Evolutionary conservation across 305 asterid genomes (phyloP).

Genomic region (Solanum hybrid): DNA sequence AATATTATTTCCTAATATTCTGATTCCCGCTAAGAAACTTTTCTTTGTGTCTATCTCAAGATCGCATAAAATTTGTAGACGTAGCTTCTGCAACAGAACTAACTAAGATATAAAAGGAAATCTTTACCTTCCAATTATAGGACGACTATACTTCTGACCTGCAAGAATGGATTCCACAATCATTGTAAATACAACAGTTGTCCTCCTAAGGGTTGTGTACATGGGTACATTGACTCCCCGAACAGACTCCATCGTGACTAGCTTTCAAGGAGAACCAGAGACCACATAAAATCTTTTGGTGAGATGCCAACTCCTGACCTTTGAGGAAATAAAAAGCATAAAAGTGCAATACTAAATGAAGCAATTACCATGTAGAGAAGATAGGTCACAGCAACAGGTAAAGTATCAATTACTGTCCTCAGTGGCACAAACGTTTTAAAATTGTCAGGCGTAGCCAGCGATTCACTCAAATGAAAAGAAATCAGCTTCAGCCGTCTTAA

Average conservation of each 20-base stretch:
- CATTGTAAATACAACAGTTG: conserved; percentile 84
- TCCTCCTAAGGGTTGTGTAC: conserved; percentile 93
- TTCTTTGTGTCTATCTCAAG: not conserved
- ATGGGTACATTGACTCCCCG: conserved; percentile 89
- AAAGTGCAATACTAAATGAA: not conserved
- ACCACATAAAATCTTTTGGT: conserved; percentile 16
- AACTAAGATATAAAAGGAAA: conserved; percentile 1
- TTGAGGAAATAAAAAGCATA: not conserved
- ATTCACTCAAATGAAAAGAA: conserved; percentile 48
- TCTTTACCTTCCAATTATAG: conserved; percentile 61
- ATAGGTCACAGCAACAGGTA: conserved; percentile 62
- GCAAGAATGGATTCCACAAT: conserved; percentile 56
- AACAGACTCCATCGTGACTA: conserved; percentile 83
- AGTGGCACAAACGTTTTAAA: conserved; percentile 43
- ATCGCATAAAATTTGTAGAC: not conserved
- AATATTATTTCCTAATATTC: not conserved
- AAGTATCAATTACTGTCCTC: conserved; percentile 42
- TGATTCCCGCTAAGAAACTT: not conserved
- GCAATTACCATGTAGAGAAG: conserved; percentile 73
- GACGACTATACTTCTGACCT: conserved; percentile 52
- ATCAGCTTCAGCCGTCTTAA: conserved; percentile 53
- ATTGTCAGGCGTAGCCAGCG: conserved; percentile 32
- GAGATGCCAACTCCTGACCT: not conserved
- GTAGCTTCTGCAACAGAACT: not conserved
- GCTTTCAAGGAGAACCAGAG: conserved; percentile 49